These are phyloP conservation scores for Ilyonectria destructans DNA, from an alignment of 2,329 filamentous ascomycete species.

Conservation along the genomic window DNA sequence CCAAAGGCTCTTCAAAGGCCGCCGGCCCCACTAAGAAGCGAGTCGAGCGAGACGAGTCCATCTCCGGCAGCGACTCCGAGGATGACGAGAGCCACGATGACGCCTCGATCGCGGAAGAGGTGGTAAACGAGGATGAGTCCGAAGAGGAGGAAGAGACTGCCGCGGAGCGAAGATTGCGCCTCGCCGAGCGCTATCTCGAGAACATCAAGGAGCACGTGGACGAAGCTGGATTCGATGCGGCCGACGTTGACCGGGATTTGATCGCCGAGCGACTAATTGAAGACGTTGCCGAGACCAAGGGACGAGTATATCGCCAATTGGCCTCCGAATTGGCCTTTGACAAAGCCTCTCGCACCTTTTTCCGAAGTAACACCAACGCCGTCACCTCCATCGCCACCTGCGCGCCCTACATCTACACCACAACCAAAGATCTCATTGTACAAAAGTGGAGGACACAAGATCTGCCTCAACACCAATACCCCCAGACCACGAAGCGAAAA, in stretches of 20 bases:
- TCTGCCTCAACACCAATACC: constrained; percentile 73
- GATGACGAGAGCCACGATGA: constrained; percentile 69
- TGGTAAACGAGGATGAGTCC: constrained; percentile 65
- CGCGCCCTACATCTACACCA: constrained; percentile 88
- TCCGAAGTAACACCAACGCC: constrained; percentile 83
- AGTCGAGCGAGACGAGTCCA: constrained; percentile 78
- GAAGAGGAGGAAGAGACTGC: constrained; percentile 90
- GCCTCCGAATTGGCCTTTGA: constrained; percentile 81
- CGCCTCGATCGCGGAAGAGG: constrained; percentile 62
- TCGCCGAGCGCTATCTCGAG: constrained; percentile 94
- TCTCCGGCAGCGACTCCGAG: constrained; percentile 86
- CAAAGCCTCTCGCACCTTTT: constrained; percentile 78
- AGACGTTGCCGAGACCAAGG: constrained; percentile 93
- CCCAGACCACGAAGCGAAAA: constrained; percentile 72
- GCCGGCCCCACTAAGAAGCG: constrained; percentile 61
- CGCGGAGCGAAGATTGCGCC: constrained; percentile 86
- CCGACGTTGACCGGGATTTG: constrained; percentile 91
- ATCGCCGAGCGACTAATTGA: constrained; percentile 93
- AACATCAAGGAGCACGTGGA: constrained; percentile 90
- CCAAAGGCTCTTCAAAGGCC: constrained; percentile 61
- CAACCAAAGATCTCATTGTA: constrained; percentile 86
- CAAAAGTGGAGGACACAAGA: constrained; percentile 92
- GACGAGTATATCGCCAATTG: constrained; percentile 87
- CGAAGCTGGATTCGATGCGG: constrained; percentile 90
- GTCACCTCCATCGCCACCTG: constrained; percentile 87